Base-by-base conservation (phyloP, 1,139 yeast genomes). In the Saccharomyces hybrid region DNA sequence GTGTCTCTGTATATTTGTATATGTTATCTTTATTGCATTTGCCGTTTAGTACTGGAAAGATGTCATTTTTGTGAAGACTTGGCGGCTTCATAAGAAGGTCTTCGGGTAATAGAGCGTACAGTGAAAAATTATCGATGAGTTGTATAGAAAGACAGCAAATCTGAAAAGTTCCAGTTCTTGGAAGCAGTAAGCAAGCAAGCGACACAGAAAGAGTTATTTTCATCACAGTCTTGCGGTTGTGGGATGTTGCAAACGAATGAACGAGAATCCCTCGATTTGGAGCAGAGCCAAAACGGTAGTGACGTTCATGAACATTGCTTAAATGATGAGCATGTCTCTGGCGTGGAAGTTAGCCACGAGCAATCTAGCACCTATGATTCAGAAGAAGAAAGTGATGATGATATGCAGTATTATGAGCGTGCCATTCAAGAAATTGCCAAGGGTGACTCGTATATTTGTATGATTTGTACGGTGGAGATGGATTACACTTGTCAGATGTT, bases 401-500 rank as follows among this genome's bases (percentile, higher is more conserved):
- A 61, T 49, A 52, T 64, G 59, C 60, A 62, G 26, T 67, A 66
- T 48, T 69, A 69, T 50, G 72, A 68, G 49, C 58, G 66, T 47
- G 60, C 72, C 7, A 55, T 69, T 3, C 59, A 59, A 28, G 72
- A 69, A 49, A 67, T 69, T 50, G 81, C 87, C 52, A 79, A 78
- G 58, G 79, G 81, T 14, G 95, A 90, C 19, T 77, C 78, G 3
- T 89, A 89, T 62, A 76, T 82, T 1, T 89, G 96, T 71, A 75
- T 89, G 67, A 89, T 89, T 24, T 89, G 96, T 69, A 88, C 96
- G 0, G 83, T 86, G 42, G 95, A 88, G 62, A 79, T 89, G 57
- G 90, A 84, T 58, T 75, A 79, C n/a, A 71, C 74, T 9, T 83
- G 89, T 44, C 73, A 77, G 54, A 77, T 88, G 54, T 89, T 95